Base-by-base conservation (phyloP, 1,284 basidiomycete species). In the Austropuccinia psidii region DNA sequence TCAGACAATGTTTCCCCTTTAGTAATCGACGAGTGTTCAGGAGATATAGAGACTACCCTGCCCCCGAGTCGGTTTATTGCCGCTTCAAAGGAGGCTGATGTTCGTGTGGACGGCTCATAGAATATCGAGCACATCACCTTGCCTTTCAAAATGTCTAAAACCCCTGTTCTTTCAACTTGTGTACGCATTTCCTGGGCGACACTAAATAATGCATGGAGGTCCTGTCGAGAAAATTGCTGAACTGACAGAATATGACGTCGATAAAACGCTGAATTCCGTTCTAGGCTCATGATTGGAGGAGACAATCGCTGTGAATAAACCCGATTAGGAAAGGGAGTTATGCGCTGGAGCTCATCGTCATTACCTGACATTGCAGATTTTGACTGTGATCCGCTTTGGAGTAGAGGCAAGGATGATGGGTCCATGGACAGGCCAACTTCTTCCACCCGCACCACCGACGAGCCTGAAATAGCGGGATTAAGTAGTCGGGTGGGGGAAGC, bases 61-160 rank as follows among this genome's bases (percentile, higher is more conserved):
- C 96, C 96, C 62, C 96, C 96, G 78, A 93, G 92, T 66, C 96
- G 88, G 81, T 95, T 93, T 96, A 98, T 98, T 15, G 96, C 96
- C 8, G 95, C 90, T 81, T 99, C 95, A 80, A 99, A 99, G n/a
- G 95, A 98, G 17, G 89, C 86, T 75, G 90, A 91, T 1, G 96
- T 99, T 67, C 96, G 86, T 0, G 96, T 99, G 9, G 93, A 97
- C 1, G 96, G 92, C 81, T 99, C 96, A 82, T 95, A 99, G 85
- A 99, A 99, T 47, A 97, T 82, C n/a, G 89, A 95, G 80, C 90
- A 93, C 4, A 99, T 86, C 0, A 99, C 89, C 76, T 89, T 90
- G 58, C 95, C 95, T 76, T 89, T 90, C 49, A 98, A 85, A 66
- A 98, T 87, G 79, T 98, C 93, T 73, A 98, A 84, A 2, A 87